phyloP scores from a whole-genome alignment of 2,329 filamentous ascomycete species.

The Tympanopsis confertula region DNA sequence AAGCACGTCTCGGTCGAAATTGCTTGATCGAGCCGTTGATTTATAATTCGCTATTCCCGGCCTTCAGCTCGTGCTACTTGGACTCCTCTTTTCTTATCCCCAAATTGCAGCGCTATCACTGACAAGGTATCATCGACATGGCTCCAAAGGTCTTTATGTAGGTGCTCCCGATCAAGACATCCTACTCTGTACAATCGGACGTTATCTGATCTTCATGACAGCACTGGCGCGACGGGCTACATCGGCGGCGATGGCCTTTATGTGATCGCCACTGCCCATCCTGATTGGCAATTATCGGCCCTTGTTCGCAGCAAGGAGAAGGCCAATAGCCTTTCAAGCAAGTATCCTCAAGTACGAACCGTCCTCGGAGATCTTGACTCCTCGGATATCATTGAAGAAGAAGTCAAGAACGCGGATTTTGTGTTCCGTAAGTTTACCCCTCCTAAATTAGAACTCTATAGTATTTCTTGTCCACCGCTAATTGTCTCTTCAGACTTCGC shows the following conservation, averaged over 20 bases:
- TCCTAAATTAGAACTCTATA: too few species aligned
- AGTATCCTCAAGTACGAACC: slow-evolving; percentile 25
- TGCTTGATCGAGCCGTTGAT: too few species aligned
- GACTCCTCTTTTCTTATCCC: too few species aligned
- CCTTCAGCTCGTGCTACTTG: not conserved
- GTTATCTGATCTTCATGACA: slow-evolving; percentile 19
- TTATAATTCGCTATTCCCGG: too few species aligned
- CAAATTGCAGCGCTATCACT: too few species aligned
- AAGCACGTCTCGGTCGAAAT: too few species aligned
- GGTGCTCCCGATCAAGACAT: not conserved
- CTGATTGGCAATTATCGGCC: slow-evolving; percentile 29
- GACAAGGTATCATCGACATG: too few species aligned
- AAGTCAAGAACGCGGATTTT: slow-evolving; percentile 31
- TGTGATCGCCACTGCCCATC: slow-evolving; percentile 27
- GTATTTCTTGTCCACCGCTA: too few species aligned
- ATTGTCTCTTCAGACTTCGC: slow-evolving; percentile 10
- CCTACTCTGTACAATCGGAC: slow-evolving; percentile 9
- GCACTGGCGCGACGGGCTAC: slow-evolving; percentile 38
- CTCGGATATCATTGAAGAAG: slow-evolving; percentile 22
- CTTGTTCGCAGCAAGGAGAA: slow-evolving; percentile 29
- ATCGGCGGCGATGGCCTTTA: slow-evolving; percentile 40
- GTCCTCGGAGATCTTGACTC: slow-evolving; percentile 29
- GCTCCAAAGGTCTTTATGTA: slow-evolving; percentile 1
- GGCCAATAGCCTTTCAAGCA: slow-evolving; percentile 20
- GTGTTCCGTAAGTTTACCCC: slow-evolving; percentile 19